Evolutionary conservation across 257 asterid species (phyloP).

Genomic region (Coffea canephora): DNA sequence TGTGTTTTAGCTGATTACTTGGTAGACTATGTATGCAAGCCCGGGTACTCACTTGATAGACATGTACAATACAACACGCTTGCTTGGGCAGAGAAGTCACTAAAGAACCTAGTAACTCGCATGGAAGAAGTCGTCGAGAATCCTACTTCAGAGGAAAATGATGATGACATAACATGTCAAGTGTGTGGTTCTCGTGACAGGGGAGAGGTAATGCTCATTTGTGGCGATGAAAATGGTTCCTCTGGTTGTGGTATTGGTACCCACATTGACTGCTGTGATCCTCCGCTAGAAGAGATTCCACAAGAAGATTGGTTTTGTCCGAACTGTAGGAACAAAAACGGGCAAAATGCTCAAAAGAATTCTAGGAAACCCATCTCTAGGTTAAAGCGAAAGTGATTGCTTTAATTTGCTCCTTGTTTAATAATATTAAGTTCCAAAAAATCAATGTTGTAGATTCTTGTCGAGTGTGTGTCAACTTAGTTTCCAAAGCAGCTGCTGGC

Average conservation of each 20-base stretch:
- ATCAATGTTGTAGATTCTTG: background rate
- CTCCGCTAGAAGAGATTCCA: conserved; percentile 60
- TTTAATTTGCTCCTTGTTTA: background rate
- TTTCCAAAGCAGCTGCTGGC: background rate
- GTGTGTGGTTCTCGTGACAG: conserved; percentile 54
- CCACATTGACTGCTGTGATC: conserved; percentile 68
- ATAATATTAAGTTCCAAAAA: too few relatives aligned
- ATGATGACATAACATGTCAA: conserved; percentile 43
- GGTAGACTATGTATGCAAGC: conserved; percentile 94
- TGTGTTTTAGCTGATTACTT: conserved; percentile 76
- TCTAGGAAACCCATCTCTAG: conserved; percentile 2
- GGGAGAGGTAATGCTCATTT: conserved; percentile 78
- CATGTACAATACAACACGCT: conserved; percentile 83
- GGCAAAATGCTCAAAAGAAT: background rate
- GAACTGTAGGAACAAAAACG: conserved; percentile 26
- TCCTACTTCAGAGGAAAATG: conserved; percentile 26
- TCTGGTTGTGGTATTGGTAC: conserved; percentile 65
- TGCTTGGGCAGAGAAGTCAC: conserved; percentile 71
- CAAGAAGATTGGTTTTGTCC: conserved; percentile 73
- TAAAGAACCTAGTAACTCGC: conserved; percentile 36
- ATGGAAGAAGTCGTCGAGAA: conserved; percentile 47
- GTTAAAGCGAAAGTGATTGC: conserved; percentile 1
- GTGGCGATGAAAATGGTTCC: conserved; percentile 57
- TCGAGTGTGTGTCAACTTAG: background rate
- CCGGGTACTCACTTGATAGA: conserved; percentile 66